Evolutionary conservation across 1,284 basidiomycete species (phyloP).

Genomic region (Tausonia pullulans): DNA sequence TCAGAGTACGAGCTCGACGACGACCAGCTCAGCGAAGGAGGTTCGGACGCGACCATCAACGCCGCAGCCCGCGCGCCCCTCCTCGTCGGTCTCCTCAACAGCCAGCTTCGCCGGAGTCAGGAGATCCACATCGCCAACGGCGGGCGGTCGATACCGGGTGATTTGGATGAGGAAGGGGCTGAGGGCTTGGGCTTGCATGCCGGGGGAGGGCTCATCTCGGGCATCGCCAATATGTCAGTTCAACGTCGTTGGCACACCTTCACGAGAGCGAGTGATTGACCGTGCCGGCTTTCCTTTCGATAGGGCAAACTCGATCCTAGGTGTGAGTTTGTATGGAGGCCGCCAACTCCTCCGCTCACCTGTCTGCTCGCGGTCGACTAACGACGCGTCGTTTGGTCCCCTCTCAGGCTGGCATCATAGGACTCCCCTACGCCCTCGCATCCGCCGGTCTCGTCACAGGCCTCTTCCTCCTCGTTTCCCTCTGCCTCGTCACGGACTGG

Average conservation of each 20-base stretch:
- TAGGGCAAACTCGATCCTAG: conserved; percentile 85
- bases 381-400: background rate
- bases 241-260: background rate
- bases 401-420: conserved; percentile 62
- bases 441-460: conserved; percentile 90
- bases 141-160: conserved; percentile 53
- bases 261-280: background rate
- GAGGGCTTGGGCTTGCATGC: conserved; percentile 13
- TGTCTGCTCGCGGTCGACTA: background rate
- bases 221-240: conserved; percentile 65
- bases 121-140: conserved; percentile 27
- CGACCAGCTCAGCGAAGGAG: conserved; percentile 34
- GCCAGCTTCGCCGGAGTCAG: conserved; percentile 37
- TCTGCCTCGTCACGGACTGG: conserved; percentile 90
- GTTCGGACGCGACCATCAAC: conserved; percentile 38
- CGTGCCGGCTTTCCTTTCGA: conserved; percentile 16
- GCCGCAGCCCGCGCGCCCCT: conserved; percentile 45
- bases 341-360: background rate
- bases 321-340: conserved; percentile 53
- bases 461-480: conserved; percentile 60
- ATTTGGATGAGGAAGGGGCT: conserved; percentile 47
- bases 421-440: conserved; percentile 79
- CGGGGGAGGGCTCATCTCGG: conserved; percentile 70
- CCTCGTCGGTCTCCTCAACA: conserved; percentile 56
- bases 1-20: conserved; percentile 51